Evolutionary conservation across 257 asterid genomes (phyloP).

Genomic region (Gentiana straminea): DNA sequence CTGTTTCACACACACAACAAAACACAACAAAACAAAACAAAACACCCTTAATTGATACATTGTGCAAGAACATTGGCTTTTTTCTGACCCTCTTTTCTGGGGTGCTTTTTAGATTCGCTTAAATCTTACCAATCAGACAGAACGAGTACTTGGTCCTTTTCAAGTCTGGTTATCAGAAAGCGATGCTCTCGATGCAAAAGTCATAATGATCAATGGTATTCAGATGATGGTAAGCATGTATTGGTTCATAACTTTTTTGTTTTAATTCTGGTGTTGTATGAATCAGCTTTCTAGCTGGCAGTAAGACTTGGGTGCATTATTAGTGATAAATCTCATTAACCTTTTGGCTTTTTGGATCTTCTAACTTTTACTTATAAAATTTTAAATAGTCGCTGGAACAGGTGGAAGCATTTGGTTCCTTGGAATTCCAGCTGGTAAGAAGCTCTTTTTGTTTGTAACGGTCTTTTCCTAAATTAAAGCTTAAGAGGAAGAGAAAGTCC

Average conservation of each 20-base stretch:
- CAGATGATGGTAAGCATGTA: conserved; percentile 55
- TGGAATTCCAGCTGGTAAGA: conserved; percentile 79
- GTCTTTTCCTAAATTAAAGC: too few relatives aligned
- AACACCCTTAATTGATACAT: too few relatives aligned
- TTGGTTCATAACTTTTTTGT: conserved; percentile 2
- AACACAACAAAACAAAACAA: too few relatives aligned
- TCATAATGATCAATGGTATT: conserved; percentile 88
- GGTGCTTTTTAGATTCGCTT: conserved; percentile 41
- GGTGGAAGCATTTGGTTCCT: conserved; percentile 59
- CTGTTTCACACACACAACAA: too few relatives aligned
- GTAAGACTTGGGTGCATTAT: too few relatives aligned
- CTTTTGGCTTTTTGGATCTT: not conserved
- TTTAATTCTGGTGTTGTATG: not conserved
- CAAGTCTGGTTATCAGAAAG: conserved; percentile 73
- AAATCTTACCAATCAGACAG: conserved; percentile 66
- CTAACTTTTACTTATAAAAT: conserved; percentile 10
- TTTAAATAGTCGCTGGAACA: conserved; percentile 64
- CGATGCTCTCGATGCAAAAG: conserved; percentile 65
- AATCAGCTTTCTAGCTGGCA: too few relatives aligned
- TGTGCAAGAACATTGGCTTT: too few relatives aligned
- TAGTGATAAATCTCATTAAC: too few relatives aligned
- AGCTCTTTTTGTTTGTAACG: not conserved
- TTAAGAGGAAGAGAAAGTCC: too few relatives aligned
- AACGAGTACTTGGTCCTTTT: conserved; percentile 82
- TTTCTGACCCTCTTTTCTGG: conserved; percentile 1